Percentiles rank a stretch among this genome's conserved stretches.
Evolutionary conservation across 768 basidiomycete species (phyloP).

Genomic region (Rhodocollybia butyracea): DNA sequence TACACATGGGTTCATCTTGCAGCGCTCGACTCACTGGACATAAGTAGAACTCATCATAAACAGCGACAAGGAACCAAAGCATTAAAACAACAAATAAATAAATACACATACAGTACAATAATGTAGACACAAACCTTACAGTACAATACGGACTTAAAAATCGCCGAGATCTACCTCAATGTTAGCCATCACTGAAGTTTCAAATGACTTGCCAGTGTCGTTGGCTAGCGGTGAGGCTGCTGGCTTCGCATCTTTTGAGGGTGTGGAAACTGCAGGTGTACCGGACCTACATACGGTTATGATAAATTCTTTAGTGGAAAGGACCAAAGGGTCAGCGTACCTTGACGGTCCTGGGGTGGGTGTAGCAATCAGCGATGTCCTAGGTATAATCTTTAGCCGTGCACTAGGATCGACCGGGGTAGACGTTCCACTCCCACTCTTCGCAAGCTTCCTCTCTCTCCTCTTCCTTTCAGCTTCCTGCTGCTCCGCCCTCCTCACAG

Average conservation of each 20-base stretch:
- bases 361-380: constrained; percentile 48
- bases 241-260: constrained; percentile 34
- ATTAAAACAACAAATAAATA: not conserved
- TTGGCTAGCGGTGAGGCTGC: constrained; percentile 24
- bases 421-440: constrained; percentile 31
- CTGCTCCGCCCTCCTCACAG: constrained; percentile 73
- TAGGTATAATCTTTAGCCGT: constrained; percentile 61
- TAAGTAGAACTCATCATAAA: too few species aligned
- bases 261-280: constrained; percentile 50
- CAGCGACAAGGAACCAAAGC: too few species aligned
- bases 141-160: constrained; percentile 43
- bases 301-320: constrained; percentile 8
- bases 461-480: constrained; percentile 67
- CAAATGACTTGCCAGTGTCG: constrained; percentile 41
- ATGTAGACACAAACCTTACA: not conserved
- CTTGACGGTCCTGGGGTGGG: constrained; percentile 41
- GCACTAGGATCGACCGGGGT: constrained; percentile 61
- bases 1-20: too few species aligned
- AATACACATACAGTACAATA: not conserved
- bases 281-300: constrained; percentile 19
- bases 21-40: too few species aligned
- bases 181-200: constrained; percentile 56
- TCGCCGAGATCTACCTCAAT: constrained; percentile 79
- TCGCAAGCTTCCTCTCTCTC: constrained; percentile 56
- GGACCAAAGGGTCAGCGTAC: constrained; percentile 34